These are phyloP conservation scores for Lachancea lanzarotensis DNA, from an alignment of 805 yeast genomes.

Conservation along the genomic window DNA sequence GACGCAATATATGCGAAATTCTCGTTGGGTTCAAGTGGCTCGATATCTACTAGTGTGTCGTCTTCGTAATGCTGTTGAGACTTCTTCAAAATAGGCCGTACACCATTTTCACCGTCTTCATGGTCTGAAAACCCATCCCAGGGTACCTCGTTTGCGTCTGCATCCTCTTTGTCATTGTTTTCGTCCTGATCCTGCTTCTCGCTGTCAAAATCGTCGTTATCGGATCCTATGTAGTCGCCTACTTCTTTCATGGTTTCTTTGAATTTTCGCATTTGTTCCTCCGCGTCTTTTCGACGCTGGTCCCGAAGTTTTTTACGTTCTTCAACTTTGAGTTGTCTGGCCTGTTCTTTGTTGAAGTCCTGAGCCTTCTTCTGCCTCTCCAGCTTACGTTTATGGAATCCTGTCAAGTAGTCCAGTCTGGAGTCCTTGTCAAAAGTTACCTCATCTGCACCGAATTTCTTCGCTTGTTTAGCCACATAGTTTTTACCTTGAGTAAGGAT, in stretches of 20 bases:
- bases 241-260: conserved; percentile 28
- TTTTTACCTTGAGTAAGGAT: conserved; percentile 81
- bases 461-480: conserved; percentile 62
- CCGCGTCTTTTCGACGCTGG: conserved; percentile 60
- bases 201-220: conserved; percentile 13
- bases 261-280: conserved; percentile 43
- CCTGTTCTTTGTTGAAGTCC: conserved; percentile 69
- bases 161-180: conserved; percentile 18
- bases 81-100: conserved; percentile 31
- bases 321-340: conserved; percentile 61
- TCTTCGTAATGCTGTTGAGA: conserved; percentile 30
- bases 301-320: conserved; percentile 60
- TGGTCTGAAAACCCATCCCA: conserved; percentile 37
- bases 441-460: conserved; percentile 68
- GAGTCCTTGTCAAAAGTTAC: conserved; percentile 76
- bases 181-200: conserved; percentile 17
- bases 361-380: conserved; percentile 84
- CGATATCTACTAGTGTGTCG: conserved; percentile 42
- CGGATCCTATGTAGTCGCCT: conserved; percentile 21
- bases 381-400: conserved; percentile 89
- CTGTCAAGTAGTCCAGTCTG: conserved; percentile 82
- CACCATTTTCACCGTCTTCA: too few relatives aligned
- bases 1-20: conserved; percentile 56
- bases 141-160: conserved; percentile 24
- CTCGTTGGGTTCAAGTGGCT: conserved; percentile 41